phyloP scores from a whole-genome alignment of 2,329 filamentous ascomycete genomes.

The Aspergillus sp. region DNA sequence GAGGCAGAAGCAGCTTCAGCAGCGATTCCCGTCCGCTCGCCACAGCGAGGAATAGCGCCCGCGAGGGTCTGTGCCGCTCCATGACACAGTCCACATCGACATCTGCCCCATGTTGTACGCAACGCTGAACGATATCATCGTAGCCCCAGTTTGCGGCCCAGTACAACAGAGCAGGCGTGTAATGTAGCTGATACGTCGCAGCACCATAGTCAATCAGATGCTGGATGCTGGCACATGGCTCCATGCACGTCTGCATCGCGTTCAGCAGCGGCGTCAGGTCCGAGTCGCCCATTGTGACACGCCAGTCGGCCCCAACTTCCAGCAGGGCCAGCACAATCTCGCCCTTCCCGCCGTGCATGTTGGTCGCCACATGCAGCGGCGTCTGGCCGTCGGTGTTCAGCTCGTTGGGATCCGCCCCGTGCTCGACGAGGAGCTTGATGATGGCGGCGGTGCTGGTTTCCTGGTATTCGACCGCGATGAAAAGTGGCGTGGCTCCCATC shows the following conservation, averaged over 20 bases:
- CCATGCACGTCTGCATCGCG: background rate
- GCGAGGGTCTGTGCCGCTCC: background rate
- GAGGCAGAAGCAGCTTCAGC: background rate
- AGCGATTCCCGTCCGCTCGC: background rate
- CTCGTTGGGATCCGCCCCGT: background rate
- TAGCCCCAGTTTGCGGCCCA: background rate
- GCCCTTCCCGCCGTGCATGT: background rate
- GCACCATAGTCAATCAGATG: background rate
- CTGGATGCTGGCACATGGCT: background rate
- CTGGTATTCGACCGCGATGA: background rate
- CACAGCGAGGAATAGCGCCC: background rate
- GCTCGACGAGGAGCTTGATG: background rate
- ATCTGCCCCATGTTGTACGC: background rate
- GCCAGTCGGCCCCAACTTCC: background rate
- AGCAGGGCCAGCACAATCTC: background rate
- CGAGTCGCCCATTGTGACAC: background rate
- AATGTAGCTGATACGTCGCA: background rate
- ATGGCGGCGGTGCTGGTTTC: background rate
- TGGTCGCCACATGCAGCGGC: background rate
- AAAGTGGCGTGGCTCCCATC: background rate
- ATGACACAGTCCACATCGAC: background rate
- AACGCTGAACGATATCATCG: background rate
- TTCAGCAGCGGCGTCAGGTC: background rate
- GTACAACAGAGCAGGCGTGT: background rate
- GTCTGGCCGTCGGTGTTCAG: background rate